These are phyloP conservation scores for Termitomyces sp. DNA, from an alignment of 768 basidiomycete genomes.

Conservation along the genomic window DNA sequence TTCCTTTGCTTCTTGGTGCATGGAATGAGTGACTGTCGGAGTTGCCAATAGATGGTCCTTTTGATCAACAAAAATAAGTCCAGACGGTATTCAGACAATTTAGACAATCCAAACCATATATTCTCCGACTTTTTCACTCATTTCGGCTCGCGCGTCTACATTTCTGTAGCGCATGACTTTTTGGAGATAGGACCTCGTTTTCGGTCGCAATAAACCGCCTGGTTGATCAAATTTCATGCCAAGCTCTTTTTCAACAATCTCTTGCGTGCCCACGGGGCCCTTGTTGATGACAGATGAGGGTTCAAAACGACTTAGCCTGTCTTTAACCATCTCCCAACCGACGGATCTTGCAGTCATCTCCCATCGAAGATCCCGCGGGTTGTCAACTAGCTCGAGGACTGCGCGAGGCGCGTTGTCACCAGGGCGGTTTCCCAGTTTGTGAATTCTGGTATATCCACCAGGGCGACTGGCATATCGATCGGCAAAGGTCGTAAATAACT, in stretches of 20 bases:
- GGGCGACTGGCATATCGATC: constrained; percentile 75
- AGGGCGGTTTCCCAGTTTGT: constrained; percentile 82
- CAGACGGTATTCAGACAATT: not conserved
- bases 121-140: constrained; percentile 53
- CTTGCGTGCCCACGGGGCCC: constrained; percentile 40
- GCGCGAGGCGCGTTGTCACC: constrained; percentile 95
- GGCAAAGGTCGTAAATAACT: constrained; percentile 77
- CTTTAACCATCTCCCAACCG: constrained; percentile 74
- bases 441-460: constrained; percentile 94
- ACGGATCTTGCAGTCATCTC: constrained; percentile 86
- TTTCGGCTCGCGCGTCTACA: constrained; percentile 35
- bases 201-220: constrained; percentile 46
- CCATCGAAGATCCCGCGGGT: constrained; percentile 80
- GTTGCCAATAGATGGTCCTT: constrained; percentile 68
- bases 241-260: constrained; percentile 47
- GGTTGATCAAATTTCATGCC: constrained; percentile 29
- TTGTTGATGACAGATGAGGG: constrained; percentile 45
- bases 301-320: constrained; percentile 41
- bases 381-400: constrained; percentile 92
- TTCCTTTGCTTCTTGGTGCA: constrained; percentile 39
- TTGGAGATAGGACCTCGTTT: constrained; percentile 72
- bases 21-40: constrained; percentile 46
- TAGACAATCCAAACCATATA: constrained; percentile 53
- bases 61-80: not conserved
- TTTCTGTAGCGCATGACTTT: constrained; percentile 64